Evolutionary conservation across 2,329 filamentous ascomycete species (phyloP).

Genomic region (Epichloe sp.): DNA sequence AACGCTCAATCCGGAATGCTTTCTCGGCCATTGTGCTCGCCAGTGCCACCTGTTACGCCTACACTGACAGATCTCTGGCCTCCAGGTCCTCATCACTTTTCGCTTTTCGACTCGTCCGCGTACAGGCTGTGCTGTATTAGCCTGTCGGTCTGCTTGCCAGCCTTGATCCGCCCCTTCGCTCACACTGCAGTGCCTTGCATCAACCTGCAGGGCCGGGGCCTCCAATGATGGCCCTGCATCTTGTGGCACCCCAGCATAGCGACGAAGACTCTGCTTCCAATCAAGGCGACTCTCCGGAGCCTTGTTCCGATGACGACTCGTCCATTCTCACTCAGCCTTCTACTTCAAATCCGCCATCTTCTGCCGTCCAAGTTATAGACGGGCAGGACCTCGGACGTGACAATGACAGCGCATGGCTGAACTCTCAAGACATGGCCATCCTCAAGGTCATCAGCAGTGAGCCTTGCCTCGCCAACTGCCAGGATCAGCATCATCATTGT

Average conservation of each 20-base stretch:
- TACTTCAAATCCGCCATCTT: constrained; percentile 7
- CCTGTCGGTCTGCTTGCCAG: neutral
- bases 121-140: neutral
- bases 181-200: constrained; percentile 10
- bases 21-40: constrained; percentile 4
- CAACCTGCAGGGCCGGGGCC: constrained; percentile 11
- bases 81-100: neutral
- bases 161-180: neutral
- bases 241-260: constrained; percentile 11
- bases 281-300: constrained; percentile 10
- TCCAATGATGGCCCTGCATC: constrained; percentile 16
- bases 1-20: neutral
- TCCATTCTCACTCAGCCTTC: constrained; percentile 7
- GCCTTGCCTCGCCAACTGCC: constrained; percentile 2
- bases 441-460: constrained; percentile 10
- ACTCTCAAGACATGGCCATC: constrained; percentile 12
- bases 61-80: neutral
- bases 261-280: constrained; percentile 11
- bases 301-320: constrained; percentile 8
- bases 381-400: constrained; percentile 6
- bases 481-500: constrained; percentile 3
- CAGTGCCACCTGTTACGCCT: neutral
- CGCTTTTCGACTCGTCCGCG: too few relatives aligned
- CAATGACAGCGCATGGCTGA: constrained; percentile 12
- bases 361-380: constrained; percentile 2